Conservation (phyloP, 176 grass and related monocot genomes). For the Melocanna baccifera region DNA sequence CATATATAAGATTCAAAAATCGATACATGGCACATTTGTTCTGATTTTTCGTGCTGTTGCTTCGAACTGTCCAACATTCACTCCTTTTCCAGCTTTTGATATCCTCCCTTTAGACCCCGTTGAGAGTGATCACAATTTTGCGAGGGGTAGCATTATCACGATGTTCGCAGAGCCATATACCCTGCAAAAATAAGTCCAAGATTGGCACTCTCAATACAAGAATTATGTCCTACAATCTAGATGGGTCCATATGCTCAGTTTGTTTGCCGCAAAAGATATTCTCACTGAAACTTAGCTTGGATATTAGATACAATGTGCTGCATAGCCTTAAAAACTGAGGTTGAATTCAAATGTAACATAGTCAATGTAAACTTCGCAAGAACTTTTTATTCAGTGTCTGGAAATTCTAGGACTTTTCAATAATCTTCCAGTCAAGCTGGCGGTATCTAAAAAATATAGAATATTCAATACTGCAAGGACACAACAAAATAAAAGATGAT, state of each 20-base stretch:
- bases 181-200: conserved; percentile 34
- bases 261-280: background rate
- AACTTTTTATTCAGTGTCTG: background rate
- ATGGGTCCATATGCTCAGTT: background rate
- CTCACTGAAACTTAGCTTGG: background rate
- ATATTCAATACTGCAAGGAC: background rate
- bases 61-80: background rate
- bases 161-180: conserved; percentile 91
- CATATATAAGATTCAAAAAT: conserved; percentile 8
- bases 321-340: background rate
- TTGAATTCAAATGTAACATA: background rate
- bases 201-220: background rate
- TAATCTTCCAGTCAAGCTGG: background rate
- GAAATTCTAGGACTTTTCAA: background rate
- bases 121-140: conserved; percentile 85
- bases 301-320: background rate
- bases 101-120: conserved; percentile 48
- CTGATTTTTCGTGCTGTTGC: background rate
- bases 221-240: background rate
- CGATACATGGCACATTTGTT: conserved; percentile 16
- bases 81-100: background rate
- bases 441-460: background rate
- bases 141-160: conserved; percentile 74
- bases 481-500: background rate
- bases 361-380: background rate